phyloP scores from a whole-genome alignment of 768 basidiomycete genomes.

The Leccinum truebloodii region DNA sequence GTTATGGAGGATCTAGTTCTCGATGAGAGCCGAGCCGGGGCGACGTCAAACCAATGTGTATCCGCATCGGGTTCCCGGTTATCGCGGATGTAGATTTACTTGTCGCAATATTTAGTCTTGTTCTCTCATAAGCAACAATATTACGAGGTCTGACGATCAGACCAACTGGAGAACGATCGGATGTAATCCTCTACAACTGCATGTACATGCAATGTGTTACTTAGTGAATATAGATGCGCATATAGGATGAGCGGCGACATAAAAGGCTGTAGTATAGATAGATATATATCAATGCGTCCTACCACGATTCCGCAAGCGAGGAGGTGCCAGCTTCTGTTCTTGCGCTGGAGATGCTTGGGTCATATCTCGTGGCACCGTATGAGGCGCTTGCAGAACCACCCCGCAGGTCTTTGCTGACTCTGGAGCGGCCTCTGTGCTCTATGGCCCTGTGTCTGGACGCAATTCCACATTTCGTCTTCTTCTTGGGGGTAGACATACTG shows the following conservation, averaged over 20 bases:
- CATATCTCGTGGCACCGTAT: conserved; percentile 19
- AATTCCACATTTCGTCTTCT: conserved; percentile 3
- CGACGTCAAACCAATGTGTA: neutral
- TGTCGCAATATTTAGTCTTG: conserved; percentile 1
- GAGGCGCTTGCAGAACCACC: conserved; percentile 29
- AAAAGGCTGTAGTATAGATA: neutral
- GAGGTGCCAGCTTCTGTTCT: conserved; percentile 12
- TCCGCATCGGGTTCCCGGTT: neutral
- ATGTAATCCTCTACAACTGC: neutral
- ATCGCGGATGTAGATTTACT: neutral
- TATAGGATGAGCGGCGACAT: neutral
- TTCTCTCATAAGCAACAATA: neutral
- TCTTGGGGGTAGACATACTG: conserved; percentile 21
- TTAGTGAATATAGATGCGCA: conserved; percentile 19
- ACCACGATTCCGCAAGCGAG: neutral
- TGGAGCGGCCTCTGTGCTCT: conserved; percentile 29
- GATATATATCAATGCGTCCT: neutral
- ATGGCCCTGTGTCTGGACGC: conserved; percentile 12
- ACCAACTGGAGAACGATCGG: neutral
- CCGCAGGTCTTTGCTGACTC: conserved; percentile 43
- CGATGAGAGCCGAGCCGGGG: conserved; percentile 41
- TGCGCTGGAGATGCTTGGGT: conserved; percentile 8
- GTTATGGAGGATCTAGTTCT: conserved; percentile 75
- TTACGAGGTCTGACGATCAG: neutral
- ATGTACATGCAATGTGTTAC: conserved; percentile 4